Percentiles rank a stretch among this genome's conserved stretches.
Conservation (phyloP, 192 early-diverging fungal genomes). For the Borealophlyctis nickersoniae region DNA sequence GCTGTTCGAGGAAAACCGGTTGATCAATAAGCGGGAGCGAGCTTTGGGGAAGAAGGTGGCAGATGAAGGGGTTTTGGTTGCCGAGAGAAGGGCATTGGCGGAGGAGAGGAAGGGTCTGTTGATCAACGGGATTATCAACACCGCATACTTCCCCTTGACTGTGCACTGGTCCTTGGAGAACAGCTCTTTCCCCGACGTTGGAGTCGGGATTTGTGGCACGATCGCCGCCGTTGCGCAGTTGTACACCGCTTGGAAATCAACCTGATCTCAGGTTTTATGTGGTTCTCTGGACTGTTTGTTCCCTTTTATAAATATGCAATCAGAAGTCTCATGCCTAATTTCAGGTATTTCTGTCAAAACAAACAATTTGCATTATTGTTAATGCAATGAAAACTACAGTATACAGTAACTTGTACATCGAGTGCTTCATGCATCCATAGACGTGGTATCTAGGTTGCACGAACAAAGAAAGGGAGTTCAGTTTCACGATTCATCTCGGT, state of each 20-base stretch:
- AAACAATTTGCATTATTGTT: too few species aligned
- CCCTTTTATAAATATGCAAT: too few species aligned
- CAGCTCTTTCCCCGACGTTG: conserved; percentile 85
- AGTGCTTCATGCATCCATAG: conserved; percentile 34
- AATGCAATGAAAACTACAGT: too few species aligned
- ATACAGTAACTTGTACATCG: too few species aligned
- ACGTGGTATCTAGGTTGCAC: conserved; percentile 25
- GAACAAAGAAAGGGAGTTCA: background rate
- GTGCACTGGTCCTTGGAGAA: conserved; percentile 88
- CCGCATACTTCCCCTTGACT: conserved; percentile 89
- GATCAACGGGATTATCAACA: conserved; percentile 79
- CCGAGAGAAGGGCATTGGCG: conserved; percentile 53
- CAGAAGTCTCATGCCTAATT: too few species aligned
- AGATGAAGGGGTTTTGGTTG: conserved; percentile 20
- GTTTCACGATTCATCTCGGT: background rate
- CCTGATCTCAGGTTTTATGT: conserved; percentile 29
- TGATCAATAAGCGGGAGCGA: conserved; percentile 17
- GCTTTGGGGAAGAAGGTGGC: conserved; percentile 15
- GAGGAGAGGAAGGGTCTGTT: conserved; percentile 64
- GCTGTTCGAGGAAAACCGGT: conserved; percentile 61
- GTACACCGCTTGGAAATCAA: conserved; percentile 76
- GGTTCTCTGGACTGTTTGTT: too few species aligned
- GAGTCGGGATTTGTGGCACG: conserved; percentile 90
- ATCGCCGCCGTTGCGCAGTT: conserved; percentile 84
- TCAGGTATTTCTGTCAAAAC: too few species aligned